These are phyloP conservation scores for Fusarium euwallaceae DNA, from an alignment of 2,329 filamentous ascomycete genomes.

Conservation along the genomic window DNA sequence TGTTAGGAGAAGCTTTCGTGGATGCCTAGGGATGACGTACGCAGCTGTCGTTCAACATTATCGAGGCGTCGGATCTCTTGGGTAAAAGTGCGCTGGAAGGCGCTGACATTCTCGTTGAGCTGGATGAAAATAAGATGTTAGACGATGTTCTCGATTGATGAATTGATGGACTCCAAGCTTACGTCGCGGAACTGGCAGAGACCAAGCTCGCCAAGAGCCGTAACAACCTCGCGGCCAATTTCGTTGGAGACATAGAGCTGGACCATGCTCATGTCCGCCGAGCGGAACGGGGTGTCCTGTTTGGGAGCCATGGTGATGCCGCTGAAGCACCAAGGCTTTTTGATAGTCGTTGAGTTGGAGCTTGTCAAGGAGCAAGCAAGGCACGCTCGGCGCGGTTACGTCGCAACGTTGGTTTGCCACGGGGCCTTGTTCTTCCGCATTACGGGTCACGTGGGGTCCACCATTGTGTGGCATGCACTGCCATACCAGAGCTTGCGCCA, in stretches of 20 bases:
- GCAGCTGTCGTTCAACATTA: slow-evolving; percentile 97
- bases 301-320: slow-evolving; percentile 69
- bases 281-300: slow-evolving; percentile 98
- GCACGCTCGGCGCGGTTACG: slow-evolving; percentile 46
- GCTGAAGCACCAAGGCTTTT: slow-evolving; percentile 48
- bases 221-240: slow-evolving; percentile 97
- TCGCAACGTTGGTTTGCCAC: slow-evolving; percentile 39
- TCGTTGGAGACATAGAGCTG: slow-evolving; percentile 99
- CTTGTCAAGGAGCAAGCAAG: slow-evolving; percentile 48
- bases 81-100: slow-evolving; percentile 97
- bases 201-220: slow-evolving; percentile 94
- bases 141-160: slow-evolving; percentile 19
- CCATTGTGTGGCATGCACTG: slow-evolving; percentile 9
- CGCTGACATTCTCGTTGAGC: slow-evolving; percentile 93
- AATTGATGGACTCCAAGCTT: slow-evolving; percentile 54
- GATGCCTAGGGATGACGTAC: slow-evolving; percentile 67
- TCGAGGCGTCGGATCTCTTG: slow-evolving; percentile 97
- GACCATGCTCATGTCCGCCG: slow-evolving; percentile 99
- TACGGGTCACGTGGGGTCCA: slow-evolving; percentile 44
- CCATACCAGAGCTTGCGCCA: slow-evolving; percentile 15
- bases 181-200: slow-evolving; percentile 98
- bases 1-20: slow-evolving; percentile 47
- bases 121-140: slow-evolving; percentile 54
- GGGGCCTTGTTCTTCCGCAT: slow-evolving; percentile 46
- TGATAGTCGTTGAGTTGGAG: slow-evolving; percentile 47